Base-by-base conservation (phyloP, 768 basidiomycete genomes). In the Auriculariales sp. region DNA sequence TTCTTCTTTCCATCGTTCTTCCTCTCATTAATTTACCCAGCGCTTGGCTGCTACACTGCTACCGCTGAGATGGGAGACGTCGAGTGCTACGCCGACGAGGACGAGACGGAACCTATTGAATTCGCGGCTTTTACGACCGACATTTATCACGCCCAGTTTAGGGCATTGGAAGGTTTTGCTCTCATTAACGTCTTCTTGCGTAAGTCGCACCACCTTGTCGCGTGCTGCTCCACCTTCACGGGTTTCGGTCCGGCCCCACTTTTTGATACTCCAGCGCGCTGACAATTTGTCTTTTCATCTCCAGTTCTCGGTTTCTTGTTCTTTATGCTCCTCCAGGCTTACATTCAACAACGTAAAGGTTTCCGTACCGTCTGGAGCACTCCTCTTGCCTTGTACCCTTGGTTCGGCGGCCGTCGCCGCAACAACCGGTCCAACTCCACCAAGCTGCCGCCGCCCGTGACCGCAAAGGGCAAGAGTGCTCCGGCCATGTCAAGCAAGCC, bases 101-200 rank as follows among this genome's bases (percentile, higher is more conserved):
- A 73, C 44, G 64, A 70, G 31, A 68, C 71, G 49, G 71, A 71
- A 25, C 64, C 81, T 42, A 72, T 82, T 34, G 72, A 78, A 28
- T 46, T 49, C 32, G 28, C 7, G 17, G 15, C 57, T 89, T 87
- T 88, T 66, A 79, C 83, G 50, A 88, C 85, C 22, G 82, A 86
- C 57, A 83, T 83, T 53, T 90, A 82, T 62, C 87, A 87, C 55
- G 85, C 86, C n/a, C 87, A 88, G 69, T 89, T 88, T 61, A 78
- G 80, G 27, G 86, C 88, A 17, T 69, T 90, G 52, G 83, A 79
- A 62, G 76, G 81, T 15, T 89, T 89, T 64, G 77, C 87, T 4
- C 64, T 89, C 49, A 77, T 90, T 62, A 89, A 88, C 57, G 77
- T 81, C 46, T 70, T 72, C 35, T 71, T 90, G 3, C 66, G 86